Evolutionary conservation across 192 early-diverging fungal genomes (phyloP), one percentile per base, ranked within the genome.

Genomic region (Dissophora ornata): DNA sequence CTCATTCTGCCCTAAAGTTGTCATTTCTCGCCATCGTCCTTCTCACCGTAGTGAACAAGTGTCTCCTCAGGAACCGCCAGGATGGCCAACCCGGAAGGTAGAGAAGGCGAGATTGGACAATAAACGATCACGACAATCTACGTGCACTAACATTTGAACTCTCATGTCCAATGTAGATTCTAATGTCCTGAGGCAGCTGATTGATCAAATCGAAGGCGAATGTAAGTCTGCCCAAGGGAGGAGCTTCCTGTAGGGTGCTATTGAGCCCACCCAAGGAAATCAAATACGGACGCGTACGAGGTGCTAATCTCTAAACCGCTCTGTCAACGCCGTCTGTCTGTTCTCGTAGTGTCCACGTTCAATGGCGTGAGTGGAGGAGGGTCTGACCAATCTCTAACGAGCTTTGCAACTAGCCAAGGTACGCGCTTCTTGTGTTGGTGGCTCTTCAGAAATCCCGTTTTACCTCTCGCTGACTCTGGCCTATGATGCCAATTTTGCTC

Each of bases 161-260:
- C 44, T 45, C 18, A 18, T 45, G 10, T 16, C 4, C 33, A 12
- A 13, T 33, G 9, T 57, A 67, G 73, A 77, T 57, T 77, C 73
- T 21, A 56, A 57, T 57, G 73, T 77, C 46, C 53, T 77, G 26
- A 42, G 65, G 46, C 73, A 77, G 40, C 24, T 77, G 26, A 61
- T 77, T 45, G 64, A 77, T 32, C 73, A 77, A 29, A 77, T 77
- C 38, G 73, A 77, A 16, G 65, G 73, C 28, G 73, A 77, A 47
- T 34, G 73, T 77, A 67, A 57, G 73, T 51, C 0, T 8, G 5
- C 24, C 25, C 48, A 24, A 10, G 13, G 36, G 36, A 38, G 36
- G 13, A 9, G 36, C 36, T 38, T 38, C 36, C 13, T 38, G 36
- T 13, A 13, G 6, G 36, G 33, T 18, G 2, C 7, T 24, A 36